Percentiles rank a stretch among this genome's conserved stretches.
Evolutionary conservation across 805 yeast species (phyloP).

Genomic region (Limtongia smithiae): DNA sequence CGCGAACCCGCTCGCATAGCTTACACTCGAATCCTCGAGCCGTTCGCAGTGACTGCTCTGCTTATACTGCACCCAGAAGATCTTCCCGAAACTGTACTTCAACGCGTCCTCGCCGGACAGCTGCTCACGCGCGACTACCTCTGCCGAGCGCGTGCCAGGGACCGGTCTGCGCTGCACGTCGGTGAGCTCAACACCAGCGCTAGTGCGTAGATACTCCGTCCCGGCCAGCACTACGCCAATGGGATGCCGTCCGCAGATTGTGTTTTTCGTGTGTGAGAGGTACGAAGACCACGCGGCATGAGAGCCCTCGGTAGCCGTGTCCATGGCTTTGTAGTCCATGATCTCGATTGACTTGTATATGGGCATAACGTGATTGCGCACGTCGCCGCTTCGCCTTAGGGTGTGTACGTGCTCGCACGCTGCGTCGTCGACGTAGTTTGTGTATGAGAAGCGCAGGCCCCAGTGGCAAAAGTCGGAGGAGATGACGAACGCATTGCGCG

Average conservation of each 20-base stretch:
- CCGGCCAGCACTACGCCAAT: constrained; percentile 59
- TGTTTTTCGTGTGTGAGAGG: constrained; percentile 68
- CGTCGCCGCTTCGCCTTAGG: not conserved
- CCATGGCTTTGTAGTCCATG: constrained; percentile 71
- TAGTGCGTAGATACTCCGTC: constrained; percentile 40
- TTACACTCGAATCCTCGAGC: constrained; percentile 24
- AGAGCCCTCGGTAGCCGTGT: constrained; percentile 52
- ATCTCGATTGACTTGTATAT: constrained; percentile 70
- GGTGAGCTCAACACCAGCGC: constrained; percentile 22
- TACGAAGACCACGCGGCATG: constrained; percentile 63
- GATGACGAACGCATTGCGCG: constrained; percentile 64
- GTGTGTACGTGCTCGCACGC: constrained; percentile 10
- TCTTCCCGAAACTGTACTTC: constrained; percentile 24
- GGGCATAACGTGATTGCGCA: constrained; percentile 39
- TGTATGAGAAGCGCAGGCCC: constrained; percentile 52
- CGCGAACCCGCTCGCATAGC: constrained; percentile 29
- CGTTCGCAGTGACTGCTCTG: constrained; percentile 21
- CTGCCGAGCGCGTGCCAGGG: constrained; percentile 17
- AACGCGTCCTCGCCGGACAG: constrained; percentile 19
- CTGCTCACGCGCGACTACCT: constrained; percentile 9
- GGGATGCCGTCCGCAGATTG: constrained; percentile 91
- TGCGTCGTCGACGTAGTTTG: constrained; percentile 37
- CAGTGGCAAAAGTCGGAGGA: constrained; percentile 96
- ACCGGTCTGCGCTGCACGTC: constrained; percentile 20
- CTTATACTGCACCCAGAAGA: constrained; percentile 26